Conservation (phyloP, 768 basidiomycete species). For the Leucosporidium scottii region DNA sequence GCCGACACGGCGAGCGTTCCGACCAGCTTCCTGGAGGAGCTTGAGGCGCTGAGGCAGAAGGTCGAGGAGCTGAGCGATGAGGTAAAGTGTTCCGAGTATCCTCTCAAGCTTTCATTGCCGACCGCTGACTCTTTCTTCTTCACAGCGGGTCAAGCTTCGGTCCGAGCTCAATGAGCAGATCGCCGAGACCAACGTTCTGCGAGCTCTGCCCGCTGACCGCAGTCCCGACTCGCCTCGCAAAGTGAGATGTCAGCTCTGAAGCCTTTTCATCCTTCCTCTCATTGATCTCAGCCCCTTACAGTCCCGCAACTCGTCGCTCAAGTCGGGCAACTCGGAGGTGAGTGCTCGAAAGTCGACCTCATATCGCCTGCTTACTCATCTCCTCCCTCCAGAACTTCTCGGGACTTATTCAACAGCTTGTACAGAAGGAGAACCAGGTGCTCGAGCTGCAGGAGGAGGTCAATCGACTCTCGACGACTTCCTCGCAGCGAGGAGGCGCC, state of each 20-base stretch:
- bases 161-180: constrained; percentile 56
- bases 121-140: neutral
- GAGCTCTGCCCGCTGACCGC: constrained; percentile 48
- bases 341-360: no score
- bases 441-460: constrained; percentile 64
- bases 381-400: constrained; percentile 51
- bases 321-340: constrained; percentile 54
- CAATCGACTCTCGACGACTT: constrained; percentile 54
- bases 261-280: neutral
- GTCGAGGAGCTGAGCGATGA: constrained; percentile 62
- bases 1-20: constrained; percentile 43
- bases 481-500: constrained; percentile 49
- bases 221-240: neutral
- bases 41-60: constrained; percentile 54
- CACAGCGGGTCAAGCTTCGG: constrained; percentile 51
- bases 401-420: constrained; percentile 69
- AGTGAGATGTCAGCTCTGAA: neutral
- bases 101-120: constrained; percentile 12
- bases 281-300: constrained; percentile 39
- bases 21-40: constrained; percentile 52
- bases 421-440: constrained; percentile 80
- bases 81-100: constrained; percentile 42
- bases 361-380: neutral
- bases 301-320: constrained; percentile 41
- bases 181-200: constrained; percentile 62